Evolutionary conservation across 495 filamentous ascomycete genomes (phyloP).

Genomic region (Penicillium canariense): DNA sequence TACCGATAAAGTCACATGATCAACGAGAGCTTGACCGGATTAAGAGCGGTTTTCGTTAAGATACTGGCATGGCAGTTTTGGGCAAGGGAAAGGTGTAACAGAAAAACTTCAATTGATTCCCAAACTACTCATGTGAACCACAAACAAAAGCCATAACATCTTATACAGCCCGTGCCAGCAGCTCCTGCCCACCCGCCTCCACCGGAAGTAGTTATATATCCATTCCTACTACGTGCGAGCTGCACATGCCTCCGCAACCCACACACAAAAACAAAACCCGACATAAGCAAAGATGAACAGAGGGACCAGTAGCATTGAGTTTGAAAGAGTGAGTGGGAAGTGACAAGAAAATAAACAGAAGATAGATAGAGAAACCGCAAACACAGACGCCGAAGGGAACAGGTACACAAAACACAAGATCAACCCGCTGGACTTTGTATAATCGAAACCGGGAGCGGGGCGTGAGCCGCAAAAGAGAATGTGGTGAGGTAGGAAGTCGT

Average conservation of each 20-base stretch:
- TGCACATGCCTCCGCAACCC: not conserved
- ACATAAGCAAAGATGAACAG: conserved; percentile 15
- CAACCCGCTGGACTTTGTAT: conserved; percentile 32
- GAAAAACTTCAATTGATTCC: conserved; percentile 20
- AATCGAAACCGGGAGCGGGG: conserved; percentile 20
- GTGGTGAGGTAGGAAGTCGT: conserved; percentile 13
- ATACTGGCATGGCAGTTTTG: not conserved
- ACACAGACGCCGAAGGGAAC: conserved; percentile 24
- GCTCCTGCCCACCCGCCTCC: not conserved
- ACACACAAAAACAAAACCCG: conserved; percentile 7
- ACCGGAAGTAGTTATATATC: conserved; percentile 23
- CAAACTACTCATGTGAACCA: conserved; percentile 16
- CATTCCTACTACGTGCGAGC: conserved; percentile 3
- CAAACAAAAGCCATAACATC: conserved; percentile 17
- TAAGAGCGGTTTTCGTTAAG: not conserved
- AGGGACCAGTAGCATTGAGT: conserved; percentile 19
- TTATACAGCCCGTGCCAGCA: conserved; percentile 15
- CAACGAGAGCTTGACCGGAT: no score
- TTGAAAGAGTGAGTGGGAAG: conserved; percentile 25
- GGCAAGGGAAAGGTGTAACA: not conserved
- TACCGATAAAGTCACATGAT: conserved; percentile 3
- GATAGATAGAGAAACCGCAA: conserved; percentile 14
- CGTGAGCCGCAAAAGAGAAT: conserved; percentile 20
- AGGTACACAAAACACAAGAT: conserved; percentile 18
- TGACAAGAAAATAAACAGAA: conserved; percentile 15